Evolutionary conservation across 805 yeast species (phyloP).

Genomic region (Sugiyamaella smithiae): DNA sequence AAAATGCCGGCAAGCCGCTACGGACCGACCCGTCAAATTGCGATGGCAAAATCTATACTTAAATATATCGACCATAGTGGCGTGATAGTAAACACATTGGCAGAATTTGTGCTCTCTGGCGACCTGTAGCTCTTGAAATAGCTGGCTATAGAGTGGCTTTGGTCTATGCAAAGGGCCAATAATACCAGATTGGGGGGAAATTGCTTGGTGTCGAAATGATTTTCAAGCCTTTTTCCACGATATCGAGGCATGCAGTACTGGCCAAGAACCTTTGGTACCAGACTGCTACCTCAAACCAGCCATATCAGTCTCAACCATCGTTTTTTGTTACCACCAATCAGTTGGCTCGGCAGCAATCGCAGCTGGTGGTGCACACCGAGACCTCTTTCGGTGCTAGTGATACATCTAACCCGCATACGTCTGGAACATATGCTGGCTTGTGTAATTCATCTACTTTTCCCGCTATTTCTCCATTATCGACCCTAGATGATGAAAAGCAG

Average conservation of each 20-base stretch:
- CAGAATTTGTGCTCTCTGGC: too few relatives aligned
- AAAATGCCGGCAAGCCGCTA: neutral
- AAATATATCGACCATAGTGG: neutral
- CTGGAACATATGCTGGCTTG: constrained; percentile 19
- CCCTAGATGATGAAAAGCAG: constrained; percentile 26
- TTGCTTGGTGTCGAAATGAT: constrained; percentile 28
- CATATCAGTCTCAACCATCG: constrained; percentile 31
- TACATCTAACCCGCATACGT: constrained; percentile 4
- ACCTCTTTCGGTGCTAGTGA: constrained; percentile 13
- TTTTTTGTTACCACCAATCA: constrained; percentile 42
- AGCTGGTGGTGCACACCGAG: constrained; percentile 26
- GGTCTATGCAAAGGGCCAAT: too few relatives aligned
- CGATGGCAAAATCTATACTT: constrained; percentile 2
- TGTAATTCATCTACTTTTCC: constrained; percentile 20
- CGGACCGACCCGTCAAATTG: neutral
- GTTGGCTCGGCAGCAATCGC: constrained; percentile 38
- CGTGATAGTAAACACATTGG: neutral
- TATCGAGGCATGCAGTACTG: constrained; percentile 38
- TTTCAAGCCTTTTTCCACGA: constrained; percentile 37
- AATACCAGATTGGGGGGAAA: too few relatives aligned
- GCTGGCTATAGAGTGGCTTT: too few relatives aligned
- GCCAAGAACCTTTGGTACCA: constrained; percentile 36
- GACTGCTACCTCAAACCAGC: constrained; percentile 29
- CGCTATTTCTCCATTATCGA: constrained; percentile 20
- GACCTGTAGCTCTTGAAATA: too few relatives aligned